A percentile compares a stretch with the other conserved stretches of the same genome.
phyloP scores from a whole-genome alignment of 73 alveolate species.

The Halteria grandinella region DNA sequence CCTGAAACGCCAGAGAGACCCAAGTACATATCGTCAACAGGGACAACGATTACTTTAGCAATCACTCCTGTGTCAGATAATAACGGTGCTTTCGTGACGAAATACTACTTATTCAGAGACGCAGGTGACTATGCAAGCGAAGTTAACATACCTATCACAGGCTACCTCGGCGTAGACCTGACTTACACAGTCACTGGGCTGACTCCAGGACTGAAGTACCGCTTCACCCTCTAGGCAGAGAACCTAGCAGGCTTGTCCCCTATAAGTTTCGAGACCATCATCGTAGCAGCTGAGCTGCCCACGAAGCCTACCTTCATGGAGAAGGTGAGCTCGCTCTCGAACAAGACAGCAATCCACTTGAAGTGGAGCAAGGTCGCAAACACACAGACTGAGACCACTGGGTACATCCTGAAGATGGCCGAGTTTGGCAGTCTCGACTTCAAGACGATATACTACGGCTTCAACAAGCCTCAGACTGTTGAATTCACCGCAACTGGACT shows the following conservation, averaged over 20 bases:
- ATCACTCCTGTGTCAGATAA: constrained; percentile 29
- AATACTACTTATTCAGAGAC: constrained; percentile 43
- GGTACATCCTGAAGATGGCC: constrained; percentile 51
- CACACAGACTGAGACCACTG: constrained; percentile 49
- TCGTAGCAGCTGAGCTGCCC: constrained; percentile 64
- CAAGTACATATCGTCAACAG: constrained; percentile 8
- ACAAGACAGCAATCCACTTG: constrained; percentile 44
- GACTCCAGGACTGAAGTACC: constrained; percentile 42
- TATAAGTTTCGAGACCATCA: constrained; percentile 2
- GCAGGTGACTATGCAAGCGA: constrained; percentile 54
- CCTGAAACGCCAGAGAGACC: constrained; percentile 45
- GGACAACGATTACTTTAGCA: constrained; percentile 33
- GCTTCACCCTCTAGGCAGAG: constrained; percentile 40
- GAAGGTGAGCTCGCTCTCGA: constrained; percentile 21
- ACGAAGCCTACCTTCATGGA: constrained; percentile 32
- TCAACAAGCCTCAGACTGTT: not conserved
- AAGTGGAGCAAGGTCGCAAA: constrained; percentile 60
- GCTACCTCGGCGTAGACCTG: constrained; percentile 22
- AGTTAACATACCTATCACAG: constrained; percentile 15
- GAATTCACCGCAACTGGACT: constrained; percentile 6
- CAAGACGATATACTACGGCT: constrained; percentile 40
- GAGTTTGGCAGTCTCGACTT: constrained; percentile 27
- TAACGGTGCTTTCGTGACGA: constrained; percentile 50
- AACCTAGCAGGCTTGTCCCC: constrained; percentile 44
- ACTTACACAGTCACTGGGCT: constrained; percentile 43